phyloP scores from a whole-genome alignment of 768 basidiomycete genomes.

The Jaapia argillacea region DNA sequence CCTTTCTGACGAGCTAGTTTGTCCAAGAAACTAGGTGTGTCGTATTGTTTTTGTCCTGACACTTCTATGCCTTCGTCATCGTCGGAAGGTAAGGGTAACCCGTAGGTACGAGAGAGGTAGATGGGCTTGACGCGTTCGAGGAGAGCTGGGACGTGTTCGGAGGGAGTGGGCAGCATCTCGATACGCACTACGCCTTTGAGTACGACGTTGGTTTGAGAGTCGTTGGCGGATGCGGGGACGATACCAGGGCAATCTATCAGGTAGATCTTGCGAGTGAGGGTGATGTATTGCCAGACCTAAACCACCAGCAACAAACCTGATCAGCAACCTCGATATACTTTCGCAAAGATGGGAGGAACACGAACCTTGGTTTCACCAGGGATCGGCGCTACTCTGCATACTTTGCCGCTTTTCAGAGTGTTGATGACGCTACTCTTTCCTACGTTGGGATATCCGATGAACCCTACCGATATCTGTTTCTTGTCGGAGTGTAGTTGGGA shows the following conservation, averaged over 20 bases:
- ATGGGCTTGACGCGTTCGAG: constrained; percentile 89
- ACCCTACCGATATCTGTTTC: constrained; percentile 97
- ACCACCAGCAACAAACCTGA: neutral
- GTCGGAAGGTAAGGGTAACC: constrained; percentile 51
- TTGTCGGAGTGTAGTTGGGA: constrained; percentile 96
- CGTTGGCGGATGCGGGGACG: constrained; percentile 87
- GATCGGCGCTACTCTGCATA: constrained; percentile 92
- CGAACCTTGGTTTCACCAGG: constrained; percentile 91
- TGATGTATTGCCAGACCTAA: constrained; percentile 98
- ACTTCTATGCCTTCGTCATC: constrained; percentile 21
- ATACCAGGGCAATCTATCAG: constrained; percentile 99
- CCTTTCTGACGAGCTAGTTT: constrained; percentile 86
- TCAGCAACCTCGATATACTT: neutral
- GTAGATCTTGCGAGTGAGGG: constrained; percentile 90
- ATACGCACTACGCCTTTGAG: constrained; percentile 96
- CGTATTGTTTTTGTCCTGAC: constrained; percentile 35
- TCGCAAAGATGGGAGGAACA: too few species aligned
- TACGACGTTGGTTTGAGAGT: constrained; percentile 84
- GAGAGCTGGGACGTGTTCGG: constrained; percentile 83
- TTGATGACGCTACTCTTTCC: constrained; percentile 98
- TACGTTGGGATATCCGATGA: constrained; percentile 97
- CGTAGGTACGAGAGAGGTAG: constrained; percentile 83
- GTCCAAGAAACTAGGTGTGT: constrained; percentile 72
- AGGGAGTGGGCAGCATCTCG: constrained; percentile 86
- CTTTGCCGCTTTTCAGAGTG: constrained; percentile 95